Conservation (phyloP, 164 flowering plant genomes). For the Berberis vulgaris region DNA sequence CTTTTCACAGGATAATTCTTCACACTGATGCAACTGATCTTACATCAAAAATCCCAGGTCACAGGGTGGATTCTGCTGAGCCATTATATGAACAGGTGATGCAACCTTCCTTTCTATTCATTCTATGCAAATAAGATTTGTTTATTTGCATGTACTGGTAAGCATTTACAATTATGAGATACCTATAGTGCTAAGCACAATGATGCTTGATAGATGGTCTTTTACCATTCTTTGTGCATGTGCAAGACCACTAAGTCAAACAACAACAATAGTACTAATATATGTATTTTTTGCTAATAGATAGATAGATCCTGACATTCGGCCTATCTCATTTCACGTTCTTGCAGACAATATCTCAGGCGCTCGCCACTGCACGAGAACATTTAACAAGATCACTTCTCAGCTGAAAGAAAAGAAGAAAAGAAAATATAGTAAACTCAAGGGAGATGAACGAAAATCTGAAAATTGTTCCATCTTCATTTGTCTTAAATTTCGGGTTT, state of each 20-base stretch:
- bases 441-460: too few species aligned
- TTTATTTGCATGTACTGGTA: not conserved
- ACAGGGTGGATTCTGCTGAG: slow-evolving; percentile 39
- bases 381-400: slow-evolving; percentile 62
- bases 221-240: too few species aligned
- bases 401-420: slow-evolving; percentile 14
- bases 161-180: not conserved
- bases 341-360: slow-evolving; percentile 59
- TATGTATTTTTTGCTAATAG: not conserved
- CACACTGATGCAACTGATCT: slow-evolving; percentile 40
- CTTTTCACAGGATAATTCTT: slow-evolving; percentile 27
- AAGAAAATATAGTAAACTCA: too few species aligned
- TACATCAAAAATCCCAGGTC: slow-evolving; percentile 45
- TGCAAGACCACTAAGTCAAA: too few species aligned
- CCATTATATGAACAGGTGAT: slow-evolving; percentile 63
- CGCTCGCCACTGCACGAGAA: slow-evolving; percentile 62
- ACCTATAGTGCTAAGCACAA: not conserved
- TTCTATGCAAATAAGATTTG: not conserved
- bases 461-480: too few species aligned
- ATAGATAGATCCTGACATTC: not conserved
- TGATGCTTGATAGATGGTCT: too few species aligned
- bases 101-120: not conserved
- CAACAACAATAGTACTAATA: too few species aligned
- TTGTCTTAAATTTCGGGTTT: too few species aligned
- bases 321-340: not conserved